Evolutionary conservation across 1,284 basidiomycete genomes (phyloP).

Genomic region (Amylostereum areolatum): DNA sequence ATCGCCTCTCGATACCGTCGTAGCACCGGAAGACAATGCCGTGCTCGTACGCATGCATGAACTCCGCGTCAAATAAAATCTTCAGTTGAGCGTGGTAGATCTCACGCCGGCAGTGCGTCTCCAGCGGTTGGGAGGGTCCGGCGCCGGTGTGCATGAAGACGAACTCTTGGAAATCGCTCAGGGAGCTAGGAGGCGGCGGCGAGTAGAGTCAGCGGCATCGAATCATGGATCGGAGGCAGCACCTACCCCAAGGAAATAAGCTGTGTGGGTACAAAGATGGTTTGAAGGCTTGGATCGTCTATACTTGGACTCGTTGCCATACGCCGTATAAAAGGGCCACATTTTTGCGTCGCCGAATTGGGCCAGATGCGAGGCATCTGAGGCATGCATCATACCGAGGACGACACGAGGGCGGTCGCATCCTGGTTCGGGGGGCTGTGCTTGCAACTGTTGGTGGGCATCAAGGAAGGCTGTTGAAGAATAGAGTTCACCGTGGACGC

Average conservation of each 20-base stretch:
- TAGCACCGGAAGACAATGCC: constrained; percentile 17
- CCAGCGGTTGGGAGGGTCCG: not conserved
- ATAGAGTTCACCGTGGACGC: not conserved
- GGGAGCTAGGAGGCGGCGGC: not conserved
- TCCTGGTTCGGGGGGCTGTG: constrained; percentile 12
- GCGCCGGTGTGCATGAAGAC: too few relatives aligned
- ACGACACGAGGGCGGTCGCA: constrained; percentile 17
- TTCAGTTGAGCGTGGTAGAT: constrained; percentile 14
- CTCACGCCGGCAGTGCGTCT: constrained; percentile 18
- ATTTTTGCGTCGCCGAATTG: constrained; percentile 21
- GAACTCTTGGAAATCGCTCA: not conserved
- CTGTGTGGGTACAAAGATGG: constrained; percentile 15
- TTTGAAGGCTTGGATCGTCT: constrained; percentile 12
- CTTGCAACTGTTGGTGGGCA: constrained; percentile 18
- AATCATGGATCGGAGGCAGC: not conserved
- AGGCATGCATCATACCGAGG: constrained; percentile 21
- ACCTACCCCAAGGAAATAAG: constrained; percentile 17
- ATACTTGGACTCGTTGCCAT: constrained; percentile 25
- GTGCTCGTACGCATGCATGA: constrained; percentile 15
- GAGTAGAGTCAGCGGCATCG: not conserved
- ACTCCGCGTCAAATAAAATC: constrained; percentile 16
- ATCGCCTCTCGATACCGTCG: constrained; percentile 14
- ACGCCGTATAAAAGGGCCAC: constrained; percentile 25
- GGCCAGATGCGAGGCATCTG: constrained; percentile 23
- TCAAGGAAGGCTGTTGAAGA: not conserved